Conservation (phyloP, 768 basidiomycete species). For the Lactarius sanguifluus region DNA sequence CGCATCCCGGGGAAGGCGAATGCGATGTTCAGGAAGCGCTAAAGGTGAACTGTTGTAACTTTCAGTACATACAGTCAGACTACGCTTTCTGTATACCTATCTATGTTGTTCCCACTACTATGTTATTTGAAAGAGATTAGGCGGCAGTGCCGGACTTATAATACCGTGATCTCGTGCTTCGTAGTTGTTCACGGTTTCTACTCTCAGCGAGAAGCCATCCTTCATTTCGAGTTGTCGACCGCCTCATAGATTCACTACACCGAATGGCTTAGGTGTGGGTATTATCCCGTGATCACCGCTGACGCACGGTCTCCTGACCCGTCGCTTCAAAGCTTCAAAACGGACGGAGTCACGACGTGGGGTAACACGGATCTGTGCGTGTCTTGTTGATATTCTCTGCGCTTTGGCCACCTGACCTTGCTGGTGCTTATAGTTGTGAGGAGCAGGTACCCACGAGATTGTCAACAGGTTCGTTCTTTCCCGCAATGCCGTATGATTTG, state of each 20-base stretch:
- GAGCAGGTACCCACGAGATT: neutral
- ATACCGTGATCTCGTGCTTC: neutral
- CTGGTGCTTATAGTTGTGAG: neutral
- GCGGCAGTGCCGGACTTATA: neutral
- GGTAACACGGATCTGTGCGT: conserved; percentile 14
- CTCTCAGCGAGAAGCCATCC: neutral
- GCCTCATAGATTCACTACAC: too few relatives aligned
- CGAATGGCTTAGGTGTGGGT: too few relatives aligned
- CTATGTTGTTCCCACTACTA: neutral
- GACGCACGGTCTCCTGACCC: too few relatives aligned
- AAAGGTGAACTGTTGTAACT: neutral
- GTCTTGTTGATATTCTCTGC: too few relatives aligned
- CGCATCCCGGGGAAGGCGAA: conserved; percentile 22
- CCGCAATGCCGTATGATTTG: too few relatives aligned
- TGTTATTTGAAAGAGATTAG: neutral
- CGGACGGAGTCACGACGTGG: neutral
- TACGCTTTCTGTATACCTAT: neutral
- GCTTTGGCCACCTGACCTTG: neutral
- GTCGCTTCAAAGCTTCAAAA: too few relatives aligned
- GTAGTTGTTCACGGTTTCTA: neutral
- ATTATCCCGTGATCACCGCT: too few relatives aligned
- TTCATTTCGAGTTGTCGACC: neutral
- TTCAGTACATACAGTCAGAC: neutral
- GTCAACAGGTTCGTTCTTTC: too few relatives aligned
- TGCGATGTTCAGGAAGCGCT: conserved; percentile 32